Base-by-base conservation (phyloP, 2,329 filamentous ascomycete genomes). In the Metarhizium robertsii region DNA sequence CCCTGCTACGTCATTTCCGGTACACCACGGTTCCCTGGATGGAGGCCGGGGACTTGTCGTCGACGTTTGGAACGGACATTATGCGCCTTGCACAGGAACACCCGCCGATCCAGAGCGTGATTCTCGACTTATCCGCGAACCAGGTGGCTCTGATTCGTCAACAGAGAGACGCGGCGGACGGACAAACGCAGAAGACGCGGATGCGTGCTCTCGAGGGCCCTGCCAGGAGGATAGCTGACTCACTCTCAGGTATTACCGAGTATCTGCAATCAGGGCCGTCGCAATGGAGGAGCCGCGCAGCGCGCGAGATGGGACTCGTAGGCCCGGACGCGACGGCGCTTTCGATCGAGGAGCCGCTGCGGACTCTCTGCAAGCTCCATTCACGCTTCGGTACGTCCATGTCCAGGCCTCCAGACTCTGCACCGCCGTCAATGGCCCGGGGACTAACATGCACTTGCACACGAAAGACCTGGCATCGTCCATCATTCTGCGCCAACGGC, bases 1-100 rank as follows among this genome's bases (percentile, higher is more conserved):
- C 58, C 1, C 45, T 59, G 11, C 47, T 62, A 25, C 57, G 61
- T 5, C 59, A 62, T 29, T 62, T 62, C 29, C 60, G 55, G 34
- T 62, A 62, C 47, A 57, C 57, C 25, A 59, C 59, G n/a, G 60
- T 55, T 2, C 61, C 60, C 10, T 62, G 60, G 61, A 59, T 62
- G 1, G 60, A 61, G 20, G 60, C 60, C 13, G 61, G 59, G 20
- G 58, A 61, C 29, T 48, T 58, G 4, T 42, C 43, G 7, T 57
- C 56, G 20, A 49, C 20, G 8, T 60, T 62, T 30, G 59, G 56
- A 18, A 56, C 58, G 2, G 56, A 57, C n/a, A 18, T 59, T 10
- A 61, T 62, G 60, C 53, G 51, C 34, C 53, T 61, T 20, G 60
- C 55, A 16, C 58, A 61, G 46, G 52, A 56, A 25, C 20, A 29